Conservation (phyloP, 2,329 filamentous ascomycete genomes). For the Pleurostoma richardsiae region DNA sequence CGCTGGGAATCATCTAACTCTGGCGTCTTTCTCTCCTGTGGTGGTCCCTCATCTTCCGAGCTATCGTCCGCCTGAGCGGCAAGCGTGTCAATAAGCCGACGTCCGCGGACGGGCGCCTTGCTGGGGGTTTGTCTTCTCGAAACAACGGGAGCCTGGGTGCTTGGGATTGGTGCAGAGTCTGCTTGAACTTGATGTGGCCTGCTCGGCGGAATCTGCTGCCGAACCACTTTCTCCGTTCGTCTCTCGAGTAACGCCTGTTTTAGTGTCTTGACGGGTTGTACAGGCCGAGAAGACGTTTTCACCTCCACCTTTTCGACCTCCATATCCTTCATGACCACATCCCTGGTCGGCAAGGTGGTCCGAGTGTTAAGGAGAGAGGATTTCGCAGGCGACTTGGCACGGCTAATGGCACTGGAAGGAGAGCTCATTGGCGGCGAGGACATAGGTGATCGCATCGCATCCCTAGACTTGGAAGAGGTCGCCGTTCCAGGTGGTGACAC, state of each 20-base stretch:
- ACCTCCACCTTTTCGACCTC: not conserved
- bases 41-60: slow-evolving; percentile 18
- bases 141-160: too few species aligned
- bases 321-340: not conserved
- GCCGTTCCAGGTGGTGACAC: too few species aligned
- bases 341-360: not conserved
- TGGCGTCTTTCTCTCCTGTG: not conserved
- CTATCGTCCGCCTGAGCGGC: slow-evolving; percentile 31
- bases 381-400: too few species aligned
- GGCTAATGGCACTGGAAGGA: too few species aligned
- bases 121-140: too few species aligned
- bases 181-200: too few species aligned
- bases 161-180: too few species aligned
- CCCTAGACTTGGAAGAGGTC: too few species aligned
- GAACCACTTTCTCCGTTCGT: not conserved
- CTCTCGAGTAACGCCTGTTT: not conserved
- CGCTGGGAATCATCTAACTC: too few species aligned
- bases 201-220: not conserved
- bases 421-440: too few species aligned
- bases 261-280: not conserved
- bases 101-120: slow-evolving; percentile 3
- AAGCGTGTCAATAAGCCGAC: slow-evolving; percentile 36
- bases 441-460: too few species aligned
- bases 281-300: not conserved
- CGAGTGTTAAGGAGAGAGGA: too few species aligned